Evolutionary conservation across 192 early-diverging fungal genomes (phyloP), one percentile per base, ranked within the genome.

Genomic region (Linnemannia hyalina): DNA sequence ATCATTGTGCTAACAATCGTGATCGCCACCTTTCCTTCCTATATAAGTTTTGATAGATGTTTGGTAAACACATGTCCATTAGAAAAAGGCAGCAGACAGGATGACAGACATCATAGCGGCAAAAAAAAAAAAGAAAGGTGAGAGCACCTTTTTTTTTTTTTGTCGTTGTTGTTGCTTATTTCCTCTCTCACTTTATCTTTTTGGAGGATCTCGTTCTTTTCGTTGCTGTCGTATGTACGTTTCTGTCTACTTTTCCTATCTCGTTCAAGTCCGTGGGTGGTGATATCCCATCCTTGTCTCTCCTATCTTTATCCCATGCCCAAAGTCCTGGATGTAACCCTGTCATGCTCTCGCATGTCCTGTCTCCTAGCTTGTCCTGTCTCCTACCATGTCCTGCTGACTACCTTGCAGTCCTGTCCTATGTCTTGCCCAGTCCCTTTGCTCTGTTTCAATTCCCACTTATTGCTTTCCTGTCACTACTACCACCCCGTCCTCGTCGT

Each of bases 1-100:
- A 93, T 80, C 92, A 93, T 93, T 20, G 88, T 88, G 29, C 87
- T 84, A 18, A 90, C 85, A 35, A 88, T 78, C 40, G 89, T 73
- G 35, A 91, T 88, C 4, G 88, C 89, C 44, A 91, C 81, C 35
- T 85, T 89, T 44, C 90, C 90, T 73, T 91, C 88, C 85, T 91
- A 69, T 13, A 76, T 41, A 73, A 1, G 55, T 35, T 9, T 71
- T 52, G 49, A 52, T 20, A 20, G 49, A 32, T 32, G 3, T 13
- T 63, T 4, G 10, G 13, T 65, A 65, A 65, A 65, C 60, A 65
- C 60, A 65, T 65, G 60, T 13, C 10, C 60, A 65, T 47, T 55
- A 76, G 15, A n/a, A 57, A 57, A 23, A 47, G 20, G 16, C 15
- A 70, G 6, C 32, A 18, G 41, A 46, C 6, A n/a, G n/a, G n/a